Percentiles rank a stretch among this genome's conserved stretches.
Evolutionary conservation across 2,329 filamentous ascomycete species (phyloP).

Genomic region (Metarhizium brunneum): DNA sequence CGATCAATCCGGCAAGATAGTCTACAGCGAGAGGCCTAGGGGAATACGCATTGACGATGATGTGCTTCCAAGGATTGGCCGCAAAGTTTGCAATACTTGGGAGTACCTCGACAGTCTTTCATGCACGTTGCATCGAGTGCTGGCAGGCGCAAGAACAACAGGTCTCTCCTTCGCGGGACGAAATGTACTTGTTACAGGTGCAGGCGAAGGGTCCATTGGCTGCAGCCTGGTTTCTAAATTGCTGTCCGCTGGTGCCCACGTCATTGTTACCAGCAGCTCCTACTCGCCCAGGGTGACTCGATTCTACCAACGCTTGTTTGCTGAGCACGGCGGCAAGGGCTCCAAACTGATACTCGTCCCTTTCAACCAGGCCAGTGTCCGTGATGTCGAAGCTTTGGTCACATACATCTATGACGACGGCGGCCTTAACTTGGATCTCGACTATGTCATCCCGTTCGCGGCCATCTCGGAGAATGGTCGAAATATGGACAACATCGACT

Average conservation of each 20-base stretch:
- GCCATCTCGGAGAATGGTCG: neutral
- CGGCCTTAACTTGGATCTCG: neutral
- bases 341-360: neutral
- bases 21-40: neutral
- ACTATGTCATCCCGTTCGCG: neutral
- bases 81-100: too few relatives aligned
- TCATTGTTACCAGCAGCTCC: neutral
- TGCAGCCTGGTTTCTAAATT: neutral
- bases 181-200: neutral
- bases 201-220: neutral
- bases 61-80: too few relatives aligned
- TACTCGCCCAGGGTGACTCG: neutral
- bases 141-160: neutral
- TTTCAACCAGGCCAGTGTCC: neutral
- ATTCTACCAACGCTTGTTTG: neutral
- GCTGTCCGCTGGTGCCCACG: neutral
- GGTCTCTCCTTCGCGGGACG: neutral
- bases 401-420: neutral
- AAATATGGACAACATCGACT: neutral
- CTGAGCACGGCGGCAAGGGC: neutral
- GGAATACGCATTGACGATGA: too few relatives aligned
- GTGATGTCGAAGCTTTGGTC: neutral
- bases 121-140: too few relatives aligned
- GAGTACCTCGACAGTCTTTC: too few relatives aligned
- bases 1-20: neutral